Conservation (phyloP, 2,329 filamentous ascomycete species). For the Rhynchosporium secalis region DNA sequence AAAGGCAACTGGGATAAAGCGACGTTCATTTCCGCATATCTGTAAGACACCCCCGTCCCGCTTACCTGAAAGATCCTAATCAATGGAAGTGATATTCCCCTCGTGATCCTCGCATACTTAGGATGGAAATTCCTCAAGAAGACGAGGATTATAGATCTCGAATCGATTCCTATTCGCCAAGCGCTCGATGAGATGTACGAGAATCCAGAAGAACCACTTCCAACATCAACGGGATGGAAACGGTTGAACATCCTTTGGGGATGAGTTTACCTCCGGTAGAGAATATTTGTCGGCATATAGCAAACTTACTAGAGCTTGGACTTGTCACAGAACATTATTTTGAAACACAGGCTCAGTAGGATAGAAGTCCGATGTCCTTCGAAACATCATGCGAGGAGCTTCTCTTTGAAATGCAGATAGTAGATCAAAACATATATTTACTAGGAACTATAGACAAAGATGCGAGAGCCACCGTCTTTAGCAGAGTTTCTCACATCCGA, state of each 20-base stretch:
- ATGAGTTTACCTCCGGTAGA: constrained; percentile 12
- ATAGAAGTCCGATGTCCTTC: too few species aligned
- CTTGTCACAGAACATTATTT: too few species aligned
- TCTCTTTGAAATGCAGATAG: too few species aligned
- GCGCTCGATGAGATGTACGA: constrained; percentile 41
- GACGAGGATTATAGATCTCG: constrained; percentile 45
- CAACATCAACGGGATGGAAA: constrained; percentile 32
- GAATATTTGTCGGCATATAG: too few species aligned
- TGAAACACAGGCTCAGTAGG: too few species aligned
- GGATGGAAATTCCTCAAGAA: constrained; percentile 56
- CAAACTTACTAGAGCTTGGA: too few species aligned
- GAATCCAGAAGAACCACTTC: constrained; percentile 42
- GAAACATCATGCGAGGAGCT: too few species aligned
- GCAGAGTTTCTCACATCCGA: too few species aligned
- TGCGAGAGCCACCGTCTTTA: too few species aligned
- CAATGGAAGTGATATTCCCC: constrained; percentile 42
- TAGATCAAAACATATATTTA: too few species aligned
- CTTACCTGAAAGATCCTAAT: neutral
- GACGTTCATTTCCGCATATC: constrained; percentile 60
- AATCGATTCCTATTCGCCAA: constrained; percentile 41
- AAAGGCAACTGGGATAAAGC: constrained; percentile 57
- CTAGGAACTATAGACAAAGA: too few species aligned
- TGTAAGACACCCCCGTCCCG: constrained; percentile 48
- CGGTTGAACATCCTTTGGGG: constrained; percentile 43
- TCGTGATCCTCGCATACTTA: constrained; percentile 45